A percentile compares a stretch with the other conserved stretches of the same genome.
Evolutionary conservation across 495 filamentous ascomycete species (phyloP).

Genomic region (Cryomyces antarcticus): DNA sequence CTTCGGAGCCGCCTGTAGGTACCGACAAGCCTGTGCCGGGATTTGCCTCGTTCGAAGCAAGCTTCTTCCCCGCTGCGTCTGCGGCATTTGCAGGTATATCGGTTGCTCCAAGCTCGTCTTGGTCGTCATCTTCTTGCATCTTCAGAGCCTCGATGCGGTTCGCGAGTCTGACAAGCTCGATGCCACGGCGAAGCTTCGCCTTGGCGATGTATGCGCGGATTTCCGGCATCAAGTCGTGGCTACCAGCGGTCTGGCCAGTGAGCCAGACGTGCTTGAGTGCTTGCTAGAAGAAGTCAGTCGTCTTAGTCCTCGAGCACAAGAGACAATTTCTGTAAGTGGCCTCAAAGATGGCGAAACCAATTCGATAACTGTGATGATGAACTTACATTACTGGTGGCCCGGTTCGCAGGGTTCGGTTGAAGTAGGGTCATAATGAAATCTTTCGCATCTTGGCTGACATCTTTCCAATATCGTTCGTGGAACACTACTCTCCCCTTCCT

Average conservation of each 20-base stretch:
- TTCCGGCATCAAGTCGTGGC: slow-evolving; percentile 93
- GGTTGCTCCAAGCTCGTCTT: slow-evolving; percentile 42
- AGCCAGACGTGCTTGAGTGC: slow-evolving; percentile 80
- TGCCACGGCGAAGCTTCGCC: slow-evolving; percentile 74
- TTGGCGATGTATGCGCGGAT: slow-evolving; percentile 88
- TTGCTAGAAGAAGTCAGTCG: slow-evolving; percentile 23
- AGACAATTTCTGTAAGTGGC: no score
- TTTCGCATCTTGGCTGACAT: slow-evolving; percentile 90
- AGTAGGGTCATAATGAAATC: slow-evolving; percentile 75
- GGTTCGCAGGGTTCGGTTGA: slow-evolving; percentile 54
- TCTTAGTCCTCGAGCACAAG: neutral
- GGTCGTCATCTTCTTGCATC: slow-evolving; percentile 81
- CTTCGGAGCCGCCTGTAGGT: slow-evolving; percentile 5
- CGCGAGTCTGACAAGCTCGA: slow-evolving; percentile 89
- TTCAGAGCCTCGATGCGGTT: slow-evolving; percentile 95
- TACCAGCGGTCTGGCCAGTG: slow-evolving; percentile 69
- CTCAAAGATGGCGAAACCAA: neutral
- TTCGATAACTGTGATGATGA: neutral
- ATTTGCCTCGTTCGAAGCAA: slow-evolving; percentile 12
- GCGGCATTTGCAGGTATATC: slow-evolving; percentile 38
- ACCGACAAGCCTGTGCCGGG: slow-evolving; percentile 15
- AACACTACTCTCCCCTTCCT: slow-evolving; percentile 76
- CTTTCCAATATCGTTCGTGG: slow-evolving; percentile 97
- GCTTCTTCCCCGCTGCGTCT: slow-evolving; percentile 19
- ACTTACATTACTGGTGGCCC: slow-evolving; percentile 55